Base-by-base conservation (phyloP, 2,329 filamentous ascomycete species). In the Beauveria pseudobassiana region DNA sequence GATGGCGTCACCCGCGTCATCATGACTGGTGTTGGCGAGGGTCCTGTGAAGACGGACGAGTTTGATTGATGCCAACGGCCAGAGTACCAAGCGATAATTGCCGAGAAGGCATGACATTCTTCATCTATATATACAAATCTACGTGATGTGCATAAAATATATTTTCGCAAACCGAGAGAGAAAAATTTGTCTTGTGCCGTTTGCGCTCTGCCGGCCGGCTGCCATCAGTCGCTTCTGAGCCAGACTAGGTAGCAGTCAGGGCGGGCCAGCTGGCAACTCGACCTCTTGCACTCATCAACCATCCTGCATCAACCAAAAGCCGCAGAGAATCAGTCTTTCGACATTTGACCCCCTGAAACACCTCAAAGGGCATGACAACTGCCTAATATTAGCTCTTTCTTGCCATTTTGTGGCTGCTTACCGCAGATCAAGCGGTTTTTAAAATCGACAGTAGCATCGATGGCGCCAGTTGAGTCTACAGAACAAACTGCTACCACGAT, bases 1-100 rank as follows among this genome's bases (percentile, higher is more conserved):
- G 83, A 86, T 46, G 95, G 95, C 28, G 87, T 99, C 5, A 91
- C 88, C 75, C 85, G 93, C 65, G 87, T 99, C 43, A 99, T 99
- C 67, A 78, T 93, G 78, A 98, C 96, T 1, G 83, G 88, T 58
- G 95, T 99, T 49, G 95, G 95, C 1, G 91, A 96, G 73, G 95
- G 93, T 0, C 95, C 95, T 0, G 77, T 88, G 65, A 90, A 85
- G 80, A 90, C 91, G 5, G 83, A 93, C 18, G 84, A 93, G 71
- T 87, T 87, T 97, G 64, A 83, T 96, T 64, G 84, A 82, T 65
- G 87, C 87, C 71, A 81, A 84, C 61, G 88, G 88, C 16, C 77
- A 82, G 67, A 73, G 77, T 40, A 71, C 75, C 22, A 75, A 69
- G 69, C 66, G 70, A 67, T 72, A 66, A 63, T 28, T 56, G 24